These are phyloP conservation scores for Mortierella polycephala DNA, from an alignment of 371 early-diverging fungal genomes.

Conservation along the genomic window DNA sequence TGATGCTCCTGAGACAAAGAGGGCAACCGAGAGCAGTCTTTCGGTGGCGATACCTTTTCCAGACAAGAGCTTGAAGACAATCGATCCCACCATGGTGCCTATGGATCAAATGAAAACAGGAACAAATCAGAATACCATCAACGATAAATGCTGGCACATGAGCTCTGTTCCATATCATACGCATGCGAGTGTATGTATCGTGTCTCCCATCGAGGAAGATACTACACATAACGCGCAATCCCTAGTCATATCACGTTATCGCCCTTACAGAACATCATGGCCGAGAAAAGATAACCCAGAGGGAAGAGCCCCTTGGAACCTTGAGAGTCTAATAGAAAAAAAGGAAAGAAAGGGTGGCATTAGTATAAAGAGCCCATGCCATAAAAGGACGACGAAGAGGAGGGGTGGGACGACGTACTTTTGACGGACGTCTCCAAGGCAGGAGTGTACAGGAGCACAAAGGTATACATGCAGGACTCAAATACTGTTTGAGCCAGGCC, in stretches of 20 bases:
- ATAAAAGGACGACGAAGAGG: neutral
- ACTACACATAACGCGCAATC: too few relatives aligned
- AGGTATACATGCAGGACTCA: conserved; percentile 86
- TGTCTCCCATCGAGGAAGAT: too few relatives aligned
- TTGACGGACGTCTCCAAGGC: conserved; percentile 64
- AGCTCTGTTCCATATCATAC: too few relatives aligned
- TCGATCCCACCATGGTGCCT: conserved; percentile 74
- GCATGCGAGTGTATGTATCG: too few relatives aligned
- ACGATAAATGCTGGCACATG: too few relatives aligned
- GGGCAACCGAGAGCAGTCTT: conserved; percentile 33
- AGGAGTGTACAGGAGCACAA: conserved; percentile 82
- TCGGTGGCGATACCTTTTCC: conserved; percentile 27
- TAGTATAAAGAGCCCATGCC: neutral
- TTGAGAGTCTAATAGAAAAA: conserved; percentile 1
- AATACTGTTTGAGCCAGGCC: conserved; percentile 80
- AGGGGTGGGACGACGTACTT: neutral
- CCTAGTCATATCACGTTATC: too few relatives aligned
- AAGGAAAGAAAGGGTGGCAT: neutral
- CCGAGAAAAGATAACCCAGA: conserved; percentile 73
- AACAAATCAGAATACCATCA: too few relatives aligned
- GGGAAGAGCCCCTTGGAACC: conserved; percentile 46
- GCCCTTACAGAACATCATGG: conserved; percentile 72
- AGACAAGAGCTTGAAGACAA: conserved; percentile 65
- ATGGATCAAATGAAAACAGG: neutral
- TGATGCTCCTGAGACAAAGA: conserved; percentile 32